Base-by-base conservation (phyloP, 352 stramenopile species). In the Phytopythium litorale region DNA sequence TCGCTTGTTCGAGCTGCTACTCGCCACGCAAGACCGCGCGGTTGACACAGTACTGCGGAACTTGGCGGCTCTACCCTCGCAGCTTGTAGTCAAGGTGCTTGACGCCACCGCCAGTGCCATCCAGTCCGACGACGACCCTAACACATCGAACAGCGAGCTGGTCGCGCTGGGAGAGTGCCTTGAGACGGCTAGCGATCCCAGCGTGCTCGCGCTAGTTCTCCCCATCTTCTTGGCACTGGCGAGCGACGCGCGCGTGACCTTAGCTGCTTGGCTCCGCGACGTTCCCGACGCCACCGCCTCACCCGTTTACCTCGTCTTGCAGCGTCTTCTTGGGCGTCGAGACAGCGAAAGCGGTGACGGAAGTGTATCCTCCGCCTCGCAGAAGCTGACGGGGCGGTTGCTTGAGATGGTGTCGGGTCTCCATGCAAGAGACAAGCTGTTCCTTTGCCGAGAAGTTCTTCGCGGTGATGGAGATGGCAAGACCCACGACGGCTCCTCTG, bases 1-100 rank as follows among this genome's bases (percentile, higher is more conserved):
- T 30, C 63, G 75, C 35, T 60, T 88, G 2, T 72, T 88, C 23
- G 71, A 76, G n/a, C 64, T 91, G 11, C 72, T 91, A 35, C 59
- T 89, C 2, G 67, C 32, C 19, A 45, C 68, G 13, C 62, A 64
- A n/a, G 60, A 87, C 23, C 64, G 55, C 15, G 72, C 63, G 9
- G 61, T 75, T 9, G 75, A 84, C 28, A 49, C 66, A 0, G 75
- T 84, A 11, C 73, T 88, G 40, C 71, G 73, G 11, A 88, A 87
- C 19, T 35, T 91, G 19, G 69, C 60, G 13, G 64, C 49, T 15
- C 60, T 88, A 21, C 55, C 70, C 0, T 63, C 18, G 7, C 54
- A 73, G 11, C 64, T 67, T 33, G 54, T 63, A 0, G 60, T 60
- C 0, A 37, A 67, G 33, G 40, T 88, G 21, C 58, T 87, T 49